Evolutionary conservation across 1,139 yeast species (phyloP), one percentile per base, ranked within the genome.

Genomic region (Candida smagusa): DNA sequence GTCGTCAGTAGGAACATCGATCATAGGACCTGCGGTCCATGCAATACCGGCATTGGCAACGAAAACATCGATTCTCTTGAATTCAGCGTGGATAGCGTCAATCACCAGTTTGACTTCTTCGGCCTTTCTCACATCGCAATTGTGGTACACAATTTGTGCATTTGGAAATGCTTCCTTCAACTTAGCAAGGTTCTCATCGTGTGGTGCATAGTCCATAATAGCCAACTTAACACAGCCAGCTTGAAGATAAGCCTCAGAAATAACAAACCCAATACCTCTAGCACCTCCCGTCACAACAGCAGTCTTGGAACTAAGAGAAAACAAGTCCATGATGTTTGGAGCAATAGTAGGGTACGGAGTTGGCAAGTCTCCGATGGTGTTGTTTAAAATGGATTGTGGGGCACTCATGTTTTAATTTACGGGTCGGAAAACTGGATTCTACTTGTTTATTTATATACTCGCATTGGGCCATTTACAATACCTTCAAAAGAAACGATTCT

Each of bases 1-100:
- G 35, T 60, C 64, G 38, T 79, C 75, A 40, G 57, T 56, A 22
- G 63, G 68, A 28, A 59, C 64, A 40, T 66, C 70, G 39, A 67
- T 61, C 45, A 68, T 45, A 30, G 52, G 54, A 16, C 70, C 68
- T 3, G 65, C 53, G 26, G 72, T 65, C 65, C 74, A 70, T 28
- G 74, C 74, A 34, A 72, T 61, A 22, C 79, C 80, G 9, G 80
- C 79, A 48, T 74, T 75, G 42, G 78, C 76, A 34, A 74, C 74
- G 39, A 74, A 72, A 22, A 74, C 71, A 50, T 76, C 81, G 37
- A 76, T 64, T 21, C 59, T 59, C 12, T 63, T 59, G 43, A 71
- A 71, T n/a, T 58, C 63, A 24, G 49, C 50, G 40, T 55, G 61
- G 40, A 66, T 60, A 29, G 53, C 43, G 28, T 54, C 59, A 33